Percentiles rank a stretch among this genome's conserved stretches.
phyloP scores from a whole-genome alignment of 202 grass and related monocot species.

The Hordeum pubiflorum region DNA sequence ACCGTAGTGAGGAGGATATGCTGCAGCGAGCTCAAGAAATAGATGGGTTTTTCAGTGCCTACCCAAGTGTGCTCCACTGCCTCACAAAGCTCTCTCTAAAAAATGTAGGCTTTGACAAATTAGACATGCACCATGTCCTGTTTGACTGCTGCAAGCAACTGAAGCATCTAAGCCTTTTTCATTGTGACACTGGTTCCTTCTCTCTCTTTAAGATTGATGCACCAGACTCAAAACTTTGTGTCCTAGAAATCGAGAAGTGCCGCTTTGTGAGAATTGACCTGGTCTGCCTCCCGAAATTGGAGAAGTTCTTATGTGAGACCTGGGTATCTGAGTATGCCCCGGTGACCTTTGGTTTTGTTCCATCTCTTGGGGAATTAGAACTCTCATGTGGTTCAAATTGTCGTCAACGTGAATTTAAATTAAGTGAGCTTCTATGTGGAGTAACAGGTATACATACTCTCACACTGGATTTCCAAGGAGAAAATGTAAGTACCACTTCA shows the following conservation, averaged over 20 bases:
- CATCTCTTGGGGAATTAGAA: background rate
- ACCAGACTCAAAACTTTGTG: background rate
- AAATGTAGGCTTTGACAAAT: background rate
- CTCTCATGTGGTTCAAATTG: background rate
- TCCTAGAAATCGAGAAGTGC: background rate
- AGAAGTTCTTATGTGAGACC: background rate
- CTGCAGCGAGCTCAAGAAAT: background rate
- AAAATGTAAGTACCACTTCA: background rate
- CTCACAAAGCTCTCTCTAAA: background rate
- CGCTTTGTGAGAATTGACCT: background rate
- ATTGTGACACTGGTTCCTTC: background rate
- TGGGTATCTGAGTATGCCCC: background rate
- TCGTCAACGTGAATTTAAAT: background rate
- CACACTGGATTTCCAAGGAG: background rate
- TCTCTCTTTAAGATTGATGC: background rate
- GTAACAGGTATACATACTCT: background rate
- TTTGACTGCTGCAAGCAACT: background rate
- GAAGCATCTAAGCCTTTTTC: background rate
- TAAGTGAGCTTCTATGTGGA: background rate
- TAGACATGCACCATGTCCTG: background rate
- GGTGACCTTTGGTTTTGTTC: background rate
- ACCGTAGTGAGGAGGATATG: background rate
- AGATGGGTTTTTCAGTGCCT: background rate
- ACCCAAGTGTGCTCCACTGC: background rate
- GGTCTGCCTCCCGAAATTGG: background rate